Base-by-base conservation (phyloP, 192 early-diverging fungal genomes). In the Entomortierella parvispora region DNA sequence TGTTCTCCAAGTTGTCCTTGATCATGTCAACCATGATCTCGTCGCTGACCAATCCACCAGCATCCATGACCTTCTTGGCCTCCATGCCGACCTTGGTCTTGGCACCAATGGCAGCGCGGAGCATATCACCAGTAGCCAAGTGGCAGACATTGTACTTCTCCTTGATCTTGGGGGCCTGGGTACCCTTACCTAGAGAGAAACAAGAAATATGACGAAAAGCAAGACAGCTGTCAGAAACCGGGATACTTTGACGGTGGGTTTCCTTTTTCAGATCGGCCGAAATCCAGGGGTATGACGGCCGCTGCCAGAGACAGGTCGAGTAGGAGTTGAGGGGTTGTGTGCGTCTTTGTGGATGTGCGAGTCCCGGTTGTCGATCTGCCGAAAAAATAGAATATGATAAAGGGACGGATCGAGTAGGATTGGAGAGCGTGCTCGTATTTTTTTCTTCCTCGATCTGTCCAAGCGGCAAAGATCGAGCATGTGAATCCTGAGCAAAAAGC, bases 61-160 rank as follows among this genome's bases (percentile, higher is more conserved):
- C 91, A 71, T 99, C 98, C 98, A 99, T 99, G 81, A 99, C 90
- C 88, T 96, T 96, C 90, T 99, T 99, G 69, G 98, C 98, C 80
- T 95, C 88, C 80, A 94, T 83, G 61, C 97, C 97, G 66, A 97
- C 89, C 77, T 90, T 90, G 54, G 96, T 94, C 71, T 96, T 96
- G 67, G 92, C 90, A 6, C 91, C 69, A 58, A 99, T 96, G 59
- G 96, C 97, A 29, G 96, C 97, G 58, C 98, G 91, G 55, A 99
- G 89, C 98, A 99, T 99, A 81, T 99, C 98, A 72, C 96, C 96
- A 32, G 98, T 99, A 28, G 98, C 96, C 81, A 99, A 89, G 85
- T 99, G 98, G 86, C 98, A 99, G 48, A 94, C 88, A 79, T 95
- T 95, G 88, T 89, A 98, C 79, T 90, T 88, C 32, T 98, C 95